A percentile compares a stretch with the other conserved stretches of the same genome.
Evolutionary conservation across 1,284 basidiomycete species (phyloP).

Genomic region (Fomitopsis schrenkii): DNA sequence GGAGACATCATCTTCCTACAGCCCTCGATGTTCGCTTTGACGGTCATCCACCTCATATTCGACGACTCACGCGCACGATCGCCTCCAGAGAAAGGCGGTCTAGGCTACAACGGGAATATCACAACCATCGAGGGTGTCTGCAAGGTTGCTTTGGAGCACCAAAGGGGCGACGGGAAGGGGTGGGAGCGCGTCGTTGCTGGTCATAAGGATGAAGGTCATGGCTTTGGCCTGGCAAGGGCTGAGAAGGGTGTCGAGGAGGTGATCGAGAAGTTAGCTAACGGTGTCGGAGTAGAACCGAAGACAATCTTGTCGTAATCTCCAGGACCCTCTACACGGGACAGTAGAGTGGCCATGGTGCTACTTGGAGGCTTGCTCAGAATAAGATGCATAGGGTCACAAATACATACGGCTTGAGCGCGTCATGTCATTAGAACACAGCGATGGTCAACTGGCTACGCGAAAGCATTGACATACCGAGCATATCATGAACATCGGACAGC

Average conservation of each 20-base stretch:
- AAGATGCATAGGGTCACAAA: too few species aligned
- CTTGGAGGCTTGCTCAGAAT: too few species aligned
- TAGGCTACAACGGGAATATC: constrained; percentile 48
- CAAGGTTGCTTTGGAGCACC: constrained; percentile 45
- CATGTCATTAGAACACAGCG: neutral
- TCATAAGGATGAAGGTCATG: constrained; percentile 25
- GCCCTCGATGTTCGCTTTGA: constrained; percentile 62
- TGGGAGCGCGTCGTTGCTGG: constrained; percentile 28
- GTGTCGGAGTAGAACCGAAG: neutral
- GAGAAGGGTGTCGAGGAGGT: constrained; percentile 34
- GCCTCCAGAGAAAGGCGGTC: constrained; percentile 53
- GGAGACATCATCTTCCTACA: constrained; percentile 63
- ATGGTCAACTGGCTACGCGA: neutral
- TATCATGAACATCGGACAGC: neutral
- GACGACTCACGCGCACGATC: constrained; percentile 66
- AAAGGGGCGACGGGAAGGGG: constrained; percentile 30
- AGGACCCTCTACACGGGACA: constrained; percentile 36
- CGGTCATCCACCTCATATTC: constrained; percentile 60
- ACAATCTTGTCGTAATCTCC: constrained; percentile 40
- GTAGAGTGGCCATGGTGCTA: too few species aligned
- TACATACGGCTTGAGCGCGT: neutral
- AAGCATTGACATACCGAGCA: neutral
- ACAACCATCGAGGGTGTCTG: constrained; percentile 31
- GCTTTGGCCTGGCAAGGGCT: constrained; percentile 33
- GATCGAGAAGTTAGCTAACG: constrained; percentile 11